phyloP scores from a whole-genome alignment of 1,139 yeast genomes.

The Ogataea hybrid region DNA sequence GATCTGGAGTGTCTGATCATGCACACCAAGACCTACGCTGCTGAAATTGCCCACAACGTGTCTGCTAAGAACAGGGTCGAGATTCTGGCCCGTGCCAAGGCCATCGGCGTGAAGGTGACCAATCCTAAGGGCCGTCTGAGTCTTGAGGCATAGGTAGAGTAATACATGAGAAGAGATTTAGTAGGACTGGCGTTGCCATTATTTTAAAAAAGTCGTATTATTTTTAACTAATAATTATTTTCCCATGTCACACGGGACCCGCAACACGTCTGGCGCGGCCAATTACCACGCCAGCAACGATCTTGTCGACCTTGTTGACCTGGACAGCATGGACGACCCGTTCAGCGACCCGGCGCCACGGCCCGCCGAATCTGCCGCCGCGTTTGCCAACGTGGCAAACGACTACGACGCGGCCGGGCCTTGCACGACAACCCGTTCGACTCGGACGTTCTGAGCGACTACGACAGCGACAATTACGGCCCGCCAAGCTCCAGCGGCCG shows the following conservation, averaged over 20 bases:
- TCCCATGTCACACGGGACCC: conserved; percentile 8
- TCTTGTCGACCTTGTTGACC: conserved; percentile 13
- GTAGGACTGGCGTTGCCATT: not conserved
- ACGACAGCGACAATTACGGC: conserved; percentile 6
- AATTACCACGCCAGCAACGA: conserved; percentile 7
- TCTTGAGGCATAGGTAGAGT: conserved; percentile 71
- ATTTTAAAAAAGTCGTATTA: not conserved
- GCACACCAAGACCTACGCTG: conserved; percentile 99
- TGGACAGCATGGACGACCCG: conserved; percentile 18
- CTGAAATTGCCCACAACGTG: conserved; percentile 98
- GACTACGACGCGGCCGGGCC: conserved; percentile 2
- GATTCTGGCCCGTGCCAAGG: conserved; percentile 96
- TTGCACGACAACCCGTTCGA: conserved; percentile 10
- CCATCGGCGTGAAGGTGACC: conserved; percentile 98
- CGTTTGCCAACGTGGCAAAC: conserved; percentile 11
- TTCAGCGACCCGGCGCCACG: conserved; percentile 16
- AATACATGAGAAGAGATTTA: conserved; percentile 4
- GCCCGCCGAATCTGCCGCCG: conserved; percentile 11
- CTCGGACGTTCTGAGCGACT: conserved; percentile 10
- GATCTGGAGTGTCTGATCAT: conserved; percentile 94
- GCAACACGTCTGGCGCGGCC: not conserved
- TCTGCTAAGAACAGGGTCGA: conserved; percentile 98
- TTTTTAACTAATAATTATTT: not conserved
- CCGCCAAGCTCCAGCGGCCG: conserved; percentile 13
- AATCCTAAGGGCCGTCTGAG: conserved; percentile 99